Percentiles rank a stretch among this genome's conserved stretches.
Conservation (phyloP, 805 yeast genomes). For the Candida patagonica region DNA sequence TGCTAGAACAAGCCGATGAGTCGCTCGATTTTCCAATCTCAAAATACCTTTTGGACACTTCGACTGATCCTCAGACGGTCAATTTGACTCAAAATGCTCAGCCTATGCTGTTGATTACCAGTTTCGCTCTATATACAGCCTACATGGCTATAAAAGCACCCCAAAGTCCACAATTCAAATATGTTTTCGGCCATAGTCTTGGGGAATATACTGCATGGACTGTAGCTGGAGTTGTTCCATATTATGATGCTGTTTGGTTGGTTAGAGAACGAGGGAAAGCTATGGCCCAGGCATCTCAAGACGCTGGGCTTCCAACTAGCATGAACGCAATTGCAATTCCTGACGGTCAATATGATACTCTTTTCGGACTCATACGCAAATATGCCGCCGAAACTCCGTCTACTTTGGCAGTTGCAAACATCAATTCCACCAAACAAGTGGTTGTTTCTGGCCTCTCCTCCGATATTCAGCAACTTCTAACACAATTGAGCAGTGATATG, state of each 20-base stretch:
- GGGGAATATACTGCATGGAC: conserved; percentile 42
- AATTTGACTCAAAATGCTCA: conserved; percentile 40
- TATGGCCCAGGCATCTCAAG: conserved; percentile 33
- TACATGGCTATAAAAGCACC: conserved; percentile 11
- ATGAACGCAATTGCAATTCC: conserved; percentile 11
- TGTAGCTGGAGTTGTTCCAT: conserved; percentile 30
- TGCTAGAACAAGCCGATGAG: conserved; percentile 25
- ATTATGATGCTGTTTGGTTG: conserved; percentile 32
- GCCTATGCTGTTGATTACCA: conserved; percentile 42
- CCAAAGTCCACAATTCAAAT: conserved; percentile 15
- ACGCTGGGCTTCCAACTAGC: conserved; percentile 3
- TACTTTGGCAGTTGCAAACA: conserved; percentile 35
- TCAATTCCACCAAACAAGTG: conserved; percentile 35
- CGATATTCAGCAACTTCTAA: conserved; percentile 24
- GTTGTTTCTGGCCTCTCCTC: conserved; percentile 36
- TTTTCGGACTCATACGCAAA: not conserved
- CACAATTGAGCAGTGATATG: conserved; percentile 15
- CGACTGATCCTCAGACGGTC: conserved; percentile 9
- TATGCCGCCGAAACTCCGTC: conserved; percentile 5
- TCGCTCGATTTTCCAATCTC: conserved; percentile 15
- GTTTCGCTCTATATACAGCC: conserved; percentile 27
- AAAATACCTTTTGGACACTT: conserved; percentile 10
- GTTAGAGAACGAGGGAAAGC: conserved; percentile 38
- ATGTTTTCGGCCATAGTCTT: conserved; percentile 40
- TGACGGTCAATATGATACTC: not conserved